phyloP scores from a whole-genome alignment of 306 rosid species.

The Malus fusca region DNA sequence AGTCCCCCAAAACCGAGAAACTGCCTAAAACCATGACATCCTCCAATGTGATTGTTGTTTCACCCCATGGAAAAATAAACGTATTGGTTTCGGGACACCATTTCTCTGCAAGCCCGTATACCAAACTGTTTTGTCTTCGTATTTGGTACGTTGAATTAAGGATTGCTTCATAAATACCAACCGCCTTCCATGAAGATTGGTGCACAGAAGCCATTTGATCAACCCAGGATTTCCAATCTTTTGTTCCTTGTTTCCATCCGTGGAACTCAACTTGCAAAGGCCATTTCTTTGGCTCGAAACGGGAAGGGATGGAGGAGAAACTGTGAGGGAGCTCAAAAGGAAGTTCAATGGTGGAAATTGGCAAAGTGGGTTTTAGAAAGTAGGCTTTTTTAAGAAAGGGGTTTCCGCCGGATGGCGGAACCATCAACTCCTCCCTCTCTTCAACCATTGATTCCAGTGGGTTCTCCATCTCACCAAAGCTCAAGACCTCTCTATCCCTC shows the following conservation, averaged over 20 bases:
- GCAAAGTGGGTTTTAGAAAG: slow-evolving; percentile 20
- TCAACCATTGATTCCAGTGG: slow-evolving; percentile 20
- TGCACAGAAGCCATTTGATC: slow-evolving; percentile 11
- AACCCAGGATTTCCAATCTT: slow-evolving; percentile 33
- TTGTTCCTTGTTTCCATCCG: not conserved
- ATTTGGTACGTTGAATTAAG: slow-evolving; percentile 23
- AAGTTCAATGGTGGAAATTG: not conserved
- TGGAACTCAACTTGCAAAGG: not conserved
- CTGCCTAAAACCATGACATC: slow-evolving; percentile 37
- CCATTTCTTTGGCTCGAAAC: not conserved
- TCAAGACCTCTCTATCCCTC: not conserved
- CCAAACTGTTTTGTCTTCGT: not conserved
- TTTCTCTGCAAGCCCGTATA: slow-evolving; percentile 27
- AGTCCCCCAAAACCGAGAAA: slow-evolving; percentile 14
- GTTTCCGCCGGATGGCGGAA: slow-evolving; percentile 41
- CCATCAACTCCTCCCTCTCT: slow-evolving; percentile 31
- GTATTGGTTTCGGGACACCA: slow-evolving; percentile 39
- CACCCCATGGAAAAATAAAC: slow-evolving; percentile 42
- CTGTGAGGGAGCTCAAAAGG: not conserved
- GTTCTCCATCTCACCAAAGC: not conserved
- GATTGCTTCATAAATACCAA: slow-evolving; percentile 39
- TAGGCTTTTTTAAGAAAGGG: slow-evolving; percentile 28
- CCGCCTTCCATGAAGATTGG: slow-evolving; percentile 33
- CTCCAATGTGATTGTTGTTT: slow-evolving; percentile 50
- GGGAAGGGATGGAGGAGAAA: not conserved